A percentile compares a stretch with the other conserved stretches of the same genome.
These are phyloP conservation scores for Calocybe indica DNA, from an alignment of 768 basidiomycete genomes.

Conservation along the genomic window DNA sequence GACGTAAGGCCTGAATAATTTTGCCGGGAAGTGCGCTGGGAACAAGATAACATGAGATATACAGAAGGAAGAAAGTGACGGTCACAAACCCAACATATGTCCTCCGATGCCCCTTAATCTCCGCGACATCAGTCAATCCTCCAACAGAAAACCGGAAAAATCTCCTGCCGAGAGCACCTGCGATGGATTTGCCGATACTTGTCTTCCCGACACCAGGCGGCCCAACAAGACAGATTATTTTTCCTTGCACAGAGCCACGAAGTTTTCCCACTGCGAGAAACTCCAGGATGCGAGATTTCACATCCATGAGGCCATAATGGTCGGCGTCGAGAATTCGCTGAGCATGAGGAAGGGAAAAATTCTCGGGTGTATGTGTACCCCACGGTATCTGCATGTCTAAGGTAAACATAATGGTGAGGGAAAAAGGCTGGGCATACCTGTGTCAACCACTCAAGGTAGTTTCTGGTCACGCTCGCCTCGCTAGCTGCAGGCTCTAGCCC, in stretches of 20 bases:
- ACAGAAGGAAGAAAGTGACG: not conserved
- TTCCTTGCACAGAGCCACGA: conserved; percentile 91
- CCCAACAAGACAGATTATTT: conserved; percentile 94
- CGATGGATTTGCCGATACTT: conserved; percentile 76
- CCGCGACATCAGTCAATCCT: conserved; percentile 94
- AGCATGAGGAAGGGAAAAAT: conserved; percentile 83
- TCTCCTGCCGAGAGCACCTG: conserved; percentile 81
- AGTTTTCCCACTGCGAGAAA: conserved; percentile 95
- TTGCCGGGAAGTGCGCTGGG: conserved; percentile 84
- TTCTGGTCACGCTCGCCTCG: conserved; percentile 91
- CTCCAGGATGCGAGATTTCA: conserved; percentile 92
- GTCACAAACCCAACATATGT: conserved; percentile 85
- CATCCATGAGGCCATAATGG: conserved; percentile 88
- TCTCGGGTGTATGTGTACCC: conserved; percentile 92
- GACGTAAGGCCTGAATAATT: conserved; percentile 90
- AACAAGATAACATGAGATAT: not conserved
- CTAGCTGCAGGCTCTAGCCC: conserved; percentile 87
- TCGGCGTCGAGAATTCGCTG: conserved; percentile 86
- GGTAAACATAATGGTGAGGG: conserved; percentile 2
- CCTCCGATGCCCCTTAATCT: conserved; percentile 96
- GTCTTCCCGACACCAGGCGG: conserved; percentile 99
- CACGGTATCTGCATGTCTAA: conserved; percentile 71
- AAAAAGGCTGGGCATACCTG: conserved; percentile 38
- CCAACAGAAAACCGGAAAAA: conserved; percentile 98
- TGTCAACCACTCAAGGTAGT: conserved; percentile 91